phyloP scores from a whole-genome alignment of 192 early-diverging fungal species.

The Paraglomus occultum region DNA sequence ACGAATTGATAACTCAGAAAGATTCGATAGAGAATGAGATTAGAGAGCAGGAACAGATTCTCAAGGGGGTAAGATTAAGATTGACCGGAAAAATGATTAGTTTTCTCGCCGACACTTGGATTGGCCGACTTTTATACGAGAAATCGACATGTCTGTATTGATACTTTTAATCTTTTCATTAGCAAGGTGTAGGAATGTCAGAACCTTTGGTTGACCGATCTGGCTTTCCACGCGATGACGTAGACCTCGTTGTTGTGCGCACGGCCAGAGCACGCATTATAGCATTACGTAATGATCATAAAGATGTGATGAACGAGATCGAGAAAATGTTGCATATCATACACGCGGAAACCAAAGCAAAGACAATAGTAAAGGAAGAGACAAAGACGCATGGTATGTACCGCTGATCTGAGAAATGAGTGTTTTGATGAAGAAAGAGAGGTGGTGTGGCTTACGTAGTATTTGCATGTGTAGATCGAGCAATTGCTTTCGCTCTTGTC shows the following conservation, averaged over 20 bases:
- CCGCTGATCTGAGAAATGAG: background rate
- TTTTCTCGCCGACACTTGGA: background rate
- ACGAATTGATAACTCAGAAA: conserved; percentile 47
- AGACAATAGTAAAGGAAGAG: conserved; percentile 21
- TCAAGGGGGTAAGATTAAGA: conserved; percentile 34
- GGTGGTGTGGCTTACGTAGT: background rate
- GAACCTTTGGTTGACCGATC: conserved; percentile 43
- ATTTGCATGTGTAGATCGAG: background rate
- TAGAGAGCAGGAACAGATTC: conserved; percentile 35
- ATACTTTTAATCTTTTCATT: conserved; percentile 11
- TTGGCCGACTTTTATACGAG: no score
- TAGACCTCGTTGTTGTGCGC: conserved; percentile 49
- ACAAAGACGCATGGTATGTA: background rate
- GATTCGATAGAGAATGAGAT: conserved; percentile 48
- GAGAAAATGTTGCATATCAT: conserved; percentile 46
- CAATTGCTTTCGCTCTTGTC: conserved; percentile 49
- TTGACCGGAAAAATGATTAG: background rate
- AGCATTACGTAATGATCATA: conserved; percentile 53
- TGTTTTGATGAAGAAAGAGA: background rate
- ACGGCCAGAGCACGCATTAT: conserved; percentile 40
- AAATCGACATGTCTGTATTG: background rate
- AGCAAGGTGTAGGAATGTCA: conserved; percentile 52
- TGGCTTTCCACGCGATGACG: conserved; percentile 54
- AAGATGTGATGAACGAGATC: conserved; percentile 49
- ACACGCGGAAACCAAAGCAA: conserved; percentile 42